Evolutionary conservation across 2,329 filamentous ascomycete species (phyloP), one percentile per base, ranked within the genome.

Genomic region (Lachnellula subtilissima): DNA sequence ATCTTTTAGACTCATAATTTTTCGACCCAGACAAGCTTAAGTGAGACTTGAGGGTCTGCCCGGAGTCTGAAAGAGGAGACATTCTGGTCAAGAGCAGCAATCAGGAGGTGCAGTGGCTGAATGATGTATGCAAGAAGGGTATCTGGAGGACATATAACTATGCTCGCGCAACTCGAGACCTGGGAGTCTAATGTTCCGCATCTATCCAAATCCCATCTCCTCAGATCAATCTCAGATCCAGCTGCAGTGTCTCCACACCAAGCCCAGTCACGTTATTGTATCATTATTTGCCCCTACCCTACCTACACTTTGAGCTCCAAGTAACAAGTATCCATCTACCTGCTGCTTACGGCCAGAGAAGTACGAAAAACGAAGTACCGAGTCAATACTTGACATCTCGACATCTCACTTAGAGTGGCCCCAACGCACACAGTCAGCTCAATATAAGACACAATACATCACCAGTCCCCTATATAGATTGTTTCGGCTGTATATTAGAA

Each of bases 31-130:
- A 37, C 35, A 47, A 36, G 39, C 42, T 49, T 15, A 58, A 60
- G 58, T 64, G 58, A 65, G 63, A 65, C 63, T 58, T 57, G 48
- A 53, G 52, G 50, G 37, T 55, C 57, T 58, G 60, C 40, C 48
- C 53, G 49, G 39, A 58, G 36, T 50, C 53, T 55, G 50, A 52
- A 53, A 50, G 52, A 37, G 48, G 56, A 58, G 55, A 61, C 48
- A 58, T 45, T 50, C 35, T 49, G 61, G 59, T 65, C 60, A 65
- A 64, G 60, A 62, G 61, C 58, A 57, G 52, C 39, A 43, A 65
- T 64, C 63, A 65, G 60, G 58, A 61, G 61, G 57, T 39, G 23
- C 46, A 35, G 51, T 56, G 61, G 57, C 59, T 59, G 56, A 51
- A 53, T 47, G 55, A 53, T 53, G 53, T 25, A 48, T 56, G 49